Base-by-base conservation (phyloP, 129 eudicot species). In the Escallonia herrerae region DNA sequence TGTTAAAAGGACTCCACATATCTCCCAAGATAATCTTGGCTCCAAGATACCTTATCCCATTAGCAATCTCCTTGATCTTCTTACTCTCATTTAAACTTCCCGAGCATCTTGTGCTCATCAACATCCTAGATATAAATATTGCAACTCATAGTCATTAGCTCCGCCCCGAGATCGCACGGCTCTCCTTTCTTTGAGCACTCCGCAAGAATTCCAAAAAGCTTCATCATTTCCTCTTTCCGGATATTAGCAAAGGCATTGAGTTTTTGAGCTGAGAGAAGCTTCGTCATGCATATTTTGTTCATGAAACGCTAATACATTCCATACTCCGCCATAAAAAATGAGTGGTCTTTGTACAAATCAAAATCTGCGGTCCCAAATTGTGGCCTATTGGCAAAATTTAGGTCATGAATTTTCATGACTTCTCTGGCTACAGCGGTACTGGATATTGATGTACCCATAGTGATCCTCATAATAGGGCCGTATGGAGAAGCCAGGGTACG, bases 141-240 rank as follows among this genome's bases (percentile, higher is more conserved):
- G 15, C 11, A 64, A 7, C 58, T 50, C 50, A 73, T 40, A 10
- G 33, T 58, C 72, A 56, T 22, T n/a, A 64, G 10, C 65, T 2
- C 39, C 7, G 1, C 33, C 33, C 77, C 72, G 1, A 65, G 9
- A 48, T 73, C 65, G 41, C 71, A 64, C 3, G 65, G 53, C 49
- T 56, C 63, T 38, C 66, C 37, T 47, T 40, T 15, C 15, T 57
- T 15, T 10, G 60, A 46, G 15, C 51, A 13, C 54, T 41, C 15
- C 5, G 15, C 51, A n/a, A 73, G 53, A 65, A 57, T 37, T 44
- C 42, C 65, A 53, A 73, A 5, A 51, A 73, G 7, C 65, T 60
- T 65, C 66, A 73, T 37, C 70, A 15, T 66, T 60, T 73, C 77
- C 22, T 58, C 43, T 45, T 45, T 66, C 39, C 57, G 40, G 8